Base-by-base conservation (phyloP, 345 rosid species). In the Aethionema arabicum region DNA sequence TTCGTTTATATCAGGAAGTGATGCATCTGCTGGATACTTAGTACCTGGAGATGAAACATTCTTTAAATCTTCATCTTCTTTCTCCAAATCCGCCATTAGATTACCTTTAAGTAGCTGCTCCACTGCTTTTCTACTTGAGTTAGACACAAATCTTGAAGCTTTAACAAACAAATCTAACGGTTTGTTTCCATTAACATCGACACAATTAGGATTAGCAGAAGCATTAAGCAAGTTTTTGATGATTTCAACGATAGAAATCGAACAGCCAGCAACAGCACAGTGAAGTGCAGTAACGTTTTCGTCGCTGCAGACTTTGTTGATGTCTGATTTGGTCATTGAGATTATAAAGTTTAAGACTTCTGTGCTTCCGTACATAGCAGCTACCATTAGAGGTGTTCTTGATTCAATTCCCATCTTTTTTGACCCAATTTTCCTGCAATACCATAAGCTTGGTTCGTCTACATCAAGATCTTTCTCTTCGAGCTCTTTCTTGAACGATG, bases 221-320 rank as follows among this genome's bases (percentile, higher is more conserved):
- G 91, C 86, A 47, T 71, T 83, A 11, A 92, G 81, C 77, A 92
- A 77, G 61, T 74, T 70, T 79, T 80, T 86, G 77, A 86, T 80
- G 35, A 73, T 72, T 76, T 83, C 86, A 12, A 77, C 76, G 0
- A 78, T 74, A 0, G 89, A 74, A 64, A 44, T 55, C 0, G 93
- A 56, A 39, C 93, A 84, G 21, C 95, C 91, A 11, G 93, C 93
- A 61, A 81, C 89, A 8, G 95, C 98, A 59, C 90, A 89, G 76
- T 92, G 98, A 59, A 92, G 93, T 11, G 98, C 96, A 37, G 98
- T 86, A 54, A 81, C 85, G 73, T 76, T 80, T 80, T 89, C 96
- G 5, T 63, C 66, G 33, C 96, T 85, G 31, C 85, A 88, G 69
- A 80, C 79, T 66, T 83, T 77, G 40, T 86, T 82, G 54, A 86